A percentile compares a stretch with the other conserved stretches of the same genome.
Evolutionary conservation across 139 green algal genomes (phyloP).

Genomic region (Tetradesmus lagerheimii): DNA sequence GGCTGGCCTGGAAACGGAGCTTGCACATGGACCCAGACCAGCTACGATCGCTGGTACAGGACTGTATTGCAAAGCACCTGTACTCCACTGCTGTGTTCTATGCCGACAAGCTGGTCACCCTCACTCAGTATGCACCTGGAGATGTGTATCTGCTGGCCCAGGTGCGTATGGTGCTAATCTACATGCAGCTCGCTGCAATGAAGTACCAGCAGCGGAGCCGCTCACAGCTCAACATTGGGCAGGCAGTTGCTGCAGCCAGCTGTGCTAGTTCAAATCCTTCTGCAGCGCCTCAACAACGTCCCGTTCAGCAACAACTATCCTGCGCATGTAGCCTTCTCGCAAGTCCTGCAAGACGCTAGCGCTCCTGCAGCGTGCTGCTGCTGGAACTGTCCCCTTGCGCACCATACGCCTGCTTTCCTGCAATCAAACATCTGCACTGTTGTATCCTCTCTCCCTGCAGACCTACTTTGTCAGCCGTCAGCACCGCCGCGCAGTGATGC

Average conservation of each 20-base stretch:
- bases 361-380: too few species aligned
- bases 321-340: too few species aligned
- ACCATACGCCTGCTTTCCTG: neutral
- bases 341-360: too few species aligned
- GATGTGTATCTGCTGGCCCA: slow-evolving; percentile 91
- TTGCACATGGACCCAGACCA: slow-evolving; percentile 32
- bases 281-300: too few species aligned
- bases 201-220: neutral
- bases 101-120: slow-evolving; percentile 93
- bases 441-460: slow-evolving; percentile 50
- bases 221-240: neutral
- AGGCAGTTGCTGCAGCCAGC: too few species aligned
- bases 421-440: neutral
- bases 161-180: slow-evolving; percentile 48
- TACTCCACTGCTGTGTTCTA: slow-evolving; percentile 93
- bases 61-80: slow-evolving; percentile 93
- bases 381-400: neutral
- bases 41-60: slow-evolving; percentile 84
- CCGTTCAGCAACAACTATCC: too few species aligned
- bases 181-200: neutral
- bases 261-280: neutral
- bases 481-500: slow-evolving; percentile 77
- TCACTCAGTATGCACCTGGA: slow-evolving; percentile 67
- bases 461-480: slow-evolving; percentile 82
- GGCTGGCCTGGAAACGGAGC: neutral